Evolutionary conservation across 306 rosid genomes (phyloP).

Genomic region (Trifolium dubium): DNA sequence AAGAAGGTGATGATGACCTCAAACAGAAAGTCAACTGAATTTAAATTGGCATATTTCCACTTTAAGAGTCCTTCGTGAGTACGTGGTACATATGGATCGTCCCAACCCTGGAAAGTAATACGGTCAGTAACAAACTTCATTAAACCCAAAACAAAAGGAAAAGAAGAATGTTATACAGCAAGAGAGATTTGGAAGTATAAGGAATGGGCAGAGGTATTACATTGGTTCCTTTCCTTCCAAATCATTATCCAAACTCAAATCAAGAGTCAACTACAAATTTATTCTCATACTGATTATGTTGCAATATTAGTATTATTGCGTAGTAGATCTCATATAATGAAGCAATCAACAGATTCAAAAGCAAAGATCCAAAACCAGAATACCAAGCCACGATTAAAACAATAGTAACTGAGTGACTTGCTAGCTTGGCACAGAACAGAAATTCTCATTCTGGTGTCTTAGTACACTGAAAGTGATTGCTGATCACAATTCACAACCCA

Average conservation of each 20-base stretch:
- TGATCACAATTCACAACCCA: slow-evolving; percentile 41
- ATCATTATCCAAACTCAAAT: background rate
- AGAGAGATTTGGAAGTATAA: slow-evolving; percentile 37
- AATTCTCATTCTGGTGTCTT: slow-evolving; percentile 14
- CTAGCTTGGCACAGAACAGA: slow-evolving; percentile 30
- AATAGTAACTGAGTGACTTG: background rate
- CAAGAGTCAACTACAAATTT: slow-evolving; percentile 29
- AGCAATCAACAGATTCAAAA: slow-evolving; percentile 34
- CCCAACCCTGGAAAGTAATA: slow-evolving; percentile 84
- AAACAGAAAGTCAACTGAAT: slow-evolving; percentile 95
- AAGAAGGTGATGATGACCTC: slow-evolving; percentile 65
- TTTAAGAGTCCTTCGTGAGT: slow-evolving; percentile 97
- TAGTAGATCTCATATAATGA: slow-evolving; percentile 8
- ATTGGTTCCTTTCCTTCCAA: slow-evolving; percentile 33
- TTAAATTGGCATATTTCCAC: slow-evolving; percentile 92
- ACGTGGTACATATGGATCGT: slow-evolving; percentile 95
- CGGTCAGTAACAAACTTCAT: slow-evolving; percentile 32
- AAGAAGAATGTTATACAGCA: slow-evolving; percentile 7
- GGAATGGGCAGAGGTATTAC: slow-evolving; percentile 17
- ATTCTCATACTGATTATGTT: slow-evolving; percentile 16
- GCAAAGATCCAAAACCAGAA: slow-evolving; percentile 10
- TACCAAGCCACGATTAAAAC: background rate
- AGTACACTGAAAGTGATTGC: slow-evolving; percentile 36
- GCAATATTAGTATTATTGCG: slow-evolving; percentile 18
- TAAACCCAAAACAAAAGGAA: slow-evolving; percentile 31